Conservation (phyloP, 345 rosid genomes). For the Carallia brachiata region DNA sequence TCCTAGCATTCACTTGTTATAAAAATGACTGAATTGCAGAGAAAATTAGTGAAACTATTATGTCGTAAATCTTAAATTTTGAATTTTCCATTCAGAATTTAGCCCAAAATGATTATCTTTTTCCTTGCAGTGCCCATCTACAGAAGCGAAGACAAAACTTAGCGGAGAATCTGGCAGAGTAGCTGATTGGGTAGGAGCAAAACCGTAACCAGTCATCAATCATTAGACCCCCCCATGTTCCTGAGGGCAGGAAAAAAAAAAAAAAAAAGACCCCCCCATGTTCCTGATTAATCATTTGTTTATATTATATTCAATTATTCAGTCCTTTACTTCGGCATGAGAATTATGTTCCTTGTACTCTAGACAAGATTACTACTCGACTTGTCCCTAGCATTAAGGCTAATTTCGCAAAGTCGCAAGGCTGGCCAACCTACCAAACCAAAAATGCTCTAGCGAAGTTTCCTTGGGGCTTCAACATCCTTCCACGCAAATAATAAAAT, state of each 20-base stretch:
- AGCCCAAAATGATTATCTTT: too few relatives aligned
- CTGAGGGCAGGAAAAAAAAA: neutral
- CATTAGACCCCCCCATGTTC: constrained; percentile 10
- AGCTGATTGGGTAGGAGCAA: neutral
- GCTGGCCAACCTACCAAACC: too few relatives aligned
- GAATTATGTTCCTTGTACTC: constrained; percentile 13
- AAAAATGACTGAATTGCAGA: too few relatives aligned
- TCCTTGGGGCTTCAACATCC: too few relatives aligned
- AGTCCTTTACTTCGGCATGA: neutral
- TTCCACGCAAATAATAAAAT: too few relatives aligned
- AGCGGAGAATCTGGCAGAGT: constrained; percentile 1
- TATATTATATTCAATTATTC: neutral
- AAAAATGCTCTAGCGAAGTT: too few relatives aligned
- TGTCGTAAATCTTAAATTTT: too few relatives aligned
- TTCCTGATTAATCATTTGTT: constrained; percentile 14
- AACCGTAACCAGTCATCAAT: neutral
- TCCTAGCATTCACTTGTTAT: too few relatives aligned
- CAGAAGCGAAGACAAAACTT: neutral
- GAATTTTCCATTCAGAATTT: too few relatives aligned
- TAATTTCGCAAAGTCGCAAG: too few relatives aligned
- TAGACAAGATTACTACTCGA: constrained; percentile 10
- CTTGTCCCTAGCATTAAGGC: neutral
- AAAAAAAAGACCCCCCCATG: neutral
- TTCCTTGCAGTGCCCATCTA: too few relatives aligned
- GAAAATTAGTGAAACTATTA: too few relatives aligned